Conservation (phyloP, 495 filamentous ascomycete genomes). For the Pseudevernia furfuracea region DNA sequence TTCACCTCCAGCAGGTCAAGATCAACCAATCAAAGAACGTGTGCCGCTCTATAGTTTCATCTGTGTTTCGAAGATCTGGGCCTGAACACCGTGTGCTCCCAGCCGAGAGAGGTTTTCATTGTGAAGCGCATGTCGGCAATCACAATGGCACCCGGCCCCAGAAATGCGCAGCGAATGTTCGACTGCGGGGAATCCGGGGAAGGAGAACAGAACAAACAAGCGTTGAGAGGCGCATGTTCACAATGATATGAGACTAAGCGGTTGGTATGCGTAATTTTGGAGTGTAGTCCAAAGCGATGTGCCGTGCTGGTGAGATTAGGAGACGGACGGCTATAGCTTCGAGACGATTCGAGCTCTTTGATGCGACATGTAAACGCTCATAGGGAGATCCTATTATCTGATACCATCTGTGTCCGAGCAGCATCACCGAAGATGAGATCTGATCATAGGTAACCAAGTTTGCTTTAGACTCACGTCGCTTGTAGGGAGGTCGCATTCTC, state of each 20-base stretch:
- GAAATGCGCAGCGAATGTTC: not conserved
- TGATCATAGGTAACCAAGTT: not conserved
- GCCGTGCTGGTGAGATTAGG: not conserved
- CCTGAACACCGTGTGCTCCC: not conserved
- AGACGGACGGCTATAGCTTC: not conserved
- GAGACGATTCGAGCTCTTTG: not conserved
- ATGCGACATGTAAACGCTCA: not conserved
- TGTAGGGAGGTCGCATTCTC: not conserved
- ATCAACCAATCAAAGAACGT: not conserved
- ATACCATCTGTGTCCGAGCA: not conserved
- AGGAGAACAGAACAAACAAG: not conserved
- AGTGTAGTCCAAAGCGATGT: not conserved
- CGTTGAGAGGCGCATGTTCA: not conserved
- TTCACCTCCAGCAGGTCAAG: not conserved
- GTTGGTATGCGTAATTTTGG: not conserved
- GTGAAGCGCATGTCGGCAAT: slow-evolving; percentile 4
- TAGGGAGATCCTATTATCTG: not conserved
- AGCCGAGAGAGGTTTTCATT: not conserved
- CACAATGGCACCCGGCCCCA: not conserved
- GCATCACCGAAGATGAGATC: not conserved
- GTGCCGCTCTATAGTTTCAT: not conserved
- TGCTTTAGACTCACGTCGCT: not conserved
- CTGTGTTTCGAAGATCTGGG: slow-evolving; percentile 1
- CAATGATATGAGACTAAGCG: not conserved
- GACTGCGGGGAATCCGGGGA: not conserved